phyloP scores from a whole-genome alignment of 176 grass and related monocot genomes.

The Poa annua region DNA sequence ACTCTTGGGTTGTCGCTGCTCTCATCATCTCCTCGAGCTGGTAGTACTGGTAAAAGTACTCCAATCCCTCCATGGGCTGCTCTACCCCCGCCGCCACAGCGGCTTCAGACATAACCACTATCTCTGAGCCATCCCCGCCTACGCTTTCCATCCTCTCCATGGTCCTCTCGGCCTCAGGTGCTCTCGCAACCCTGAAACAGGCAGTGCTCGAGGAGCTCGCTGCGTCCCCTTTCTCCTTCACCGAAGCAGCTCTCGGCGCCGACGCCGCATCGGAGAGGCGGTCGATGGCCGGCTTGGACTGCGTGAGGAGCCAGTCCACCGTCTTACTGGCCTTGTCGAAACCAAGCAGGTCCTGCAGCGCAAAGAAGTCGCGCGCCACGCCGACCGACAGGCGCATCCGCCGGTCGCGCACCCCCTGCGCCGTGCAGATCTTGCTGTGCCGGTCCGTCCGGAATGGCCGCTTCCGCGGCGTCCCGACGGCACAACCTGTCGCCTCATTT shows the following conservation, averaged over 20 bases:
- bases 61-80: constrained; percentile 44
- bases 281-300: constrained; percentile 78
- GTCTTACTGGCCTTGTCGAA: constrained; percentile 96
- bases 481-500: background rate
- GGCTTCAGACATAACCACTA: background rate
- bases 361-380: constrained; percentile 78
- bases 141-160: constrained; percentile 39
- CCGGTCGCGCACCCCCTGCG: constrained; percentile 79
- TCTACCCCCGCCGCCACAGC: background rate
- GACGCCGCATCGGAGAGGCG: constrained; percentile 19
- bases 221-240: constrained; percentile 27
- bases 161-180: constrained; percentile 40
- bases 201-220: constrained; percentile 33
- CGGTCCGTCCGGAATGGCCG: constrained; percentile 61
- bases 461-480: constrained; percentile 30
- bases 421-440: constrained; percentile 94
- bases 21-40: constrained; percentile 49
- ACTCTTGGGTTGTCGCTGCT: constrained; percentile 33
- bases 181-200: constrained; percentile 1
- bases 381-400: constrained; percentile 86
- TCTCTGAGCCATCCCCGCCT: background rate
- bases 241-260: background rate
- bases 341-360: constrained; percentile 78
- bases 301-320: constrained; percentile 75
- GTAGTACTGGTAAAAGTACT: constrained; percentile 51